phyloP scores from a whole-genome alignment of 2,329 filamentous ascomycete species.

The Fusarium floridanum region DNA sequence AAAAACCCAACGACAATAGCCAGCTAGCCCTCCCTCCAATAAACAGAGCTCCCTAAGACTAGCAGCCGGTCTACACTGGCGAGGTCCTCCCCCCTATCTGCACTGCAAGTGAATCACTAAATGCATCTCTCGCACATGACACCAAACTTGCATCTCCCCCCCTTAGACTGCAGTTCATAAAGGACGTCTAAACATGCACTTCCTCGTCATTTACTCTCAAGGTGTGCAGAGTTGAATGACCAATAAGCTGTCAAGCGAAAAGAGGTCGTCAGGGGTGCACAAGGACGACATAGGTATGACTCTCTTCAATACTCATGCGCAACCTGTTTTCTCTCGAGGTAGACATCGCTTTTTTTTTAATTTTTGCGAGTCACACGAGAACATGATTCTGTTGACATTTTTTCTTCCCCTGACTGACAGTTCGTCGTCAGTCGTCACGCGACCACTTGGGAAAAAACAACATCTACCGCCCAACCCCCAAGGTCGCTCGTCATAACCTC shows the following conservation, averaged over 20 bases:
- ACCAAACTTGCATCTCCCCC: neutral
- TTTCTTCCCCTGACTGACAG: neutral
- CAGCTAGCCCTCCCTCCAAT: neutral
- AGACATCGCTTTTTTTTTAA: neutral
- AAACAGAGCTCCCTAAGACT: neutral
- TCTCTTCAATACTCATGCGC: neutral
- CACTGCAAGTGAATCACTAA: neutral
- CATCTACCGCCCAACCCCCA: neutral
- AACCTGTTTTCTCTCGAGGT: neutral
- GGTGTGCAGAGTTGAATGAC: neutral
- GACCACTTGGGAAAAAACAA: neutral
- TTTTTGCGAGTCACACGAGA: neutral
- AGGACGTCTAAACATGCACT: neutral
- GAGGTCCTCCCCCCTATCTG: neutral
- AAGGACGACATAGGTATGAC: neutral
- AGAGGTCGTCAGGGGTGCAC: neutral
- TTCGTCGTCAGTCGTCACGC: neutral
- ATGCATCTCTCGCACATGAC: neutral
- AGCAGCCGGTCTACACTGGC: neutral
- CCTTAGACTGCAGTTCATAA: neutral
- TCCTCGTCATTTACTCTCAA: neutral
- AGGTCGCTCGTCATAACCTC: neutral
- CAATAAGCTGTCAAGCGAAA: constrained; percentile 1
- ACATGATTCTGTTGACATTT: neutral
- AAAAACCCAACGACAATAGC: neutral